Conservation (phyloP, 176 grass and related monocot genomes). For the Calamus simplicifolius region DNA sequence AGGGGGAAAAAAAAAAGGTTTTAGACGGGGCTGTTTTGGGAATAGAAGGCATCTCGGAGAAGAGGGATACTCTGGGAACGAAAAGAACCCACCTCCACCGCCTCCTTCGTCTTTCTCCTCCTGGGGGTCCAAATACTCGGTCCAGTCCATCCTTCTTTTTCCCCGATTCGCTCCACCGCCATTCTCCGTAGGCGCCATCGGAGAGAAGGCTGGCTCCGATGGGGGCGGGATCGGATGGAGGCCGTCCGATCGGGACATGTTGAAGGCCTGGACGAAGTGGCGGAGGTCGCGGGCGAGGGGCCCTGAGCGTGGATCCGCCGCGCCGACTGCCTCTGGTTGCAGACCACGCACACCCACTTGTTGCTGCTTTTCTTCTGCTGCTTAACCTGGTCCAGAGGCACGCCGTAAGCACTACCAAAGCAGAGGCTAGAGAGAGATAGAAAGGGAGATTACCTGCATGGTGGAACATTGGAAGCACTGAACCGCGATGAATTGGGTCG, state of each 20-base stretch:
- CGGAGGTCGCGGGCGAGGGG: slow-evolving; percentile 51
- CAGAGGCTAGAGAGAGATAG: too few relatives aligned
- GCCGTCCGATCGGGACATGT: slow-evolving; percentile 44
- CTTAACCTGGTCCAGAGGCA: slow-evolving; percentile 51
- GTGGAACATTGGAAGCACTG: slow-evolving; percentile 74
- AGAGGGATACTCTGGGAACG: too few relatives aligned
- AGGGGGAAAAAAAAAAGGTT: too few relatives aligned
- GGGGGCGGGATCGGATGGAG: slow-evolving; percentile 8
- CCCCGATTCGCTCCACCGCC: not conserved
- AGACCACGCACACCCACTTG: slow-evolving; percentile 84
- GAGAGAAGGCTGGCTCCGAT: not conserved
- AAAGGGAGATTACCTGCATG: slow-evolving; percentile 43
- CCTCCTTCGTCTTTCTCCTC: slow-evolving; percentile 2
- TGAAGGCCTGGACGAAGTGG: slow-evolving; percentile 71
- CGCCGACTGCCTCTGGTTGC: slow-evolving; percentile 77
- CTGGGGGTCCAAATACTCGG: slow-evolving; percentile 52
- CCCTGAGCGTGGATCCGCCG: slow-evolving; percentile 49
- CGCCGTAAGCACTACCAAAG: not conserved
- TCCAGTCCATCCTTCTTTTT: slow-evolving; percentile 61
- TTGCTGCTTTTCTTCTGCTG: slow-evolving; percentile 71
- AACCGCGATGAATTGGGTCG: slow-evolving; percentile 61
- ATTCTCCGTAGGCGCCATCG: not conserved
- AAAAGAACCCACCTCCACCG: not conserved
- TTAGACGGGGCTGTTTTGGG: too few relatives aligned
- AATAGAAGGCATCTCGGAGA: too few relatives aligned